Base-by-base conservation (phyloP, 495 filamentous ascomycete species). In the Neurospora sp. region DNA sequence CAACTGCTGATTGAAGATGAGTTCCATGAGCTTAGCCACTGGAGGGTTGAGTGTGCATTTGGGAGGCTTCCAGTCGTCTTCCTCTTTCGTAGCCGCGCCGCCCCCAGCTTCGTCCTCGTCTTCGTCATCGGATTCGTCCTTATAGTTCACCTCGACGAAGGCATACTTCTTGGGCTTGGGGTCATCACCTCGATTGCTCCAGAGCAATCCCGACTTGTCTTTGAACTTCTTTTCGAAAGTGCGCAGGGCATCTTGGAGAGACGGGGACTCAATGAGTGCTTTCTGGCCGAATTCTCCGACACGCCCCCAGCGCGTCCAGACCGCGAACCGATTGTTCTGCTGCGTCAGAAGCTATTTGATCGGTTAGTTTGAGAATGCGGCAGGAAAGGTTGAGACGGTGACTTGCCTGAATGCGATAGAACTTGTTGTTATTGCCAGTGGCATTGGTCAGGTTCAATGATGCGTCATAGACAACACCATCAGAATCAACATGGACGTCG, bases 1-100 rank as follows among this genome's bases (percentile, higher is more conserved):
- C 76, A 90, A 87, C 46, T 90, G 77, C 71, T 87, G 83, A 76
- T 96, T 94, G 86, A 97, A 97, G 73, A 97, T 95, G 72, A 97
- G 87, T 41, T 88, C 77, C 85, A 96, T 90, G 16, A 97, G 83
- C 7, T 86, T 79, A 74, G 94, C 91, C 6, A 92, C 79, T 0
- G 87, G 84, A 14, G 82, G 82, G 0, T 86, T 75, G 8, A 96
- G 81, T n/a, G 83, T 85, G 72, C 87, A 91, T 73, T 89, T 81
- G 0, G 82, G 78, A 1, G 78, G 72, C 38, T 82, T 72, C 59
- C 81, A 77, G 10, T 76, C 76, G 10, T 80, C 79, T 5, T 85
- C 82, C 70, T 79, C 78, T n/a, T 80, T 77, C 1, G 74, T 71
- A 23, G 76, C 71, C 7, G 72, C 69, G 10, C 77, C 76, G 4